Percentiles rank a stretch among this genome's conserved stretches.
Evolutionary conservation across 1,284 basidiomycete species (phyloP).

Genomic region (Apiotrichum veenhuisii): DNA sequence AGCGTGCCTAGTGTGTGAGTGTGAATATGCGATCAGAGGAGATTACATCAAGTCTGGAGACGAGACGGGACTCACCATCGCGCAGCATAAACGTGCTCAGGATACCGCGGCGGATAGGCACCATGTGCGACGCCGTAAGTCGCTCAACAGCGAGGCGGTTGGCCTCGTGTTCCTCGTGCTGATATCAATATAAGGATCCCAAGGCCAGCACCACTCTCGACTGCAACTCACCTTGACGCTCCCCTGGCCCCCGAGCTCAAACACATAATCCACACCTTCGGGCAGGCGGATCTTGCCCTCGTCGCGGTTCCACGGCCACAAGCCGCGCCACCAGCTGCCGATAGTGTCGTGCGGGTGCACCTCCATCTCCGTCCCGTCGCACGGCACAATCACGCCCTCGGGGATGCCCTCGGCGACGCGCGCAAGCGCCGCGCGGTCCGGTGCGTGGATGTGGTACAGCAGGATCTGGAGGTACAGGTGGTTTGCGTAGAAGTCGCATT

Average conservation of each 20-base stretch:
- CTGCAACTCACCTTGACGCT: too few species aligned
- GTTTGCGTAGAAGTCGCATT: conserved; percentile 48
- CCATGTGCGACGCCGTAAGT: conserved; percentile 48
- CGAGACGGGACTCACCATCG: conserved; percentile 34
- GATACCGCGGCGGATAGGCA: conserved; percentile 44
- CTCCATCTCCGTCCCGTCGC: neutral
- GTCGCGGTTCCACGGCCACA: conserved; percentile 5
- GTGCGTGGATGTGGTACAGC: conserved; percentile 43
- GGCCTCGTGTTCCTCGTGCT: neutral
- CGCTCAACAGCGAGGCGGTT: conserved; percentile 43
- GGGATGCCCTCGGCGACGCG: conserved; percentile 21
- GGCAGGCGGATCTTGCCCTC: conserved; percentile 31
- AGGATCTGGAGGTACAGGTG: conserved; percentile 49
- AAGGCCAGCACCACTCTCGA: too few species aligned
- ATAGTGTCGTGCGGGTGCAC: too few species aligned
- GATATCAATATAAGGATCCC: neutral
- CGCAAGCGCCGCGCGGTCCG: conserved; percentile 26
- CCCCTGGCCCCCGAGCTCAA: conserved; percentile 35
- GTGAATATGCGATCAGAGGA: too few species aligned
- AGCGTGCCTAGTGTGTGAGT: conserved; percentile 34
- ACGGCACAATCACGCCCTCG: neutral
- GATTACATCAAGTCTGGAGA: neutral
- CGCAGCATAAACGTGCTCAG: conserved; percentile 46
- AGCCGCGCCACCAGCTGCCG: neutral
- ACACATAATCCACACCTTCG: conserved; percentile 47